These are phyloP conservation scores for Kodamaea kaohsiungensis DNA, from an alignment of 805 yeast genomes.

Conservation along the genomic window DNA sequence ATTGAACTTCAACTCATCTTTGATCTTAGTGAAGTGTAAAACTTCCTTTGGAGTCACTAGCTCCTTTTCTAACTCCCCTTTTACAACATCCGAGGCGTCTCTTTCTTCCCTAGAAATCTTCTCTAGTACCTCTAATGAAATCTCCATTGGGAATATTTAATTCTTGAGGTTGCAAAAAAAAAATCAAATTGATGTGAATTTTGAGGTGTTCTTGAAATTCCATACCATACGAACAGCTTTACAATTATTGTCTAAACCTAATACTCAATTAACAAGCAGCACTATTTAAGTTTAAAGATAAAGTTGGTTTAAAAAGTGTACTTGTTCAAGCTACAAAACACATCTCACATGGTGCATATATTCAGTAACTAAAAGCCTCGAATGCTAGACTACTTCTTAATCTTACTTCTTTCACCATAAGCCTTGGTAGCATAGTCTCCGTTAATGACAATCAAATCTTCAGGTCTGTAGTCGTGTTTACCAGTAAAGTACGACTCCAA, in stretches of 20 bases:
- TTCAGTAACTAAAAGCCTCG: not conserved
- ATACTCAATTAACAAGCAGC: too few species aligned
- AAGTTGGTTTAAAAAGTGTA: not conserved
- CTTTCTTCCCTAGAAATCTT: not conserved
- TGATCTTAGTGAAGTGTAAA: conserved; percentile 5
- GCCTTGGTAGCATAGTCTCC: conserved; percentile 76
- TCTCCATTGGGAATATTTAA: not conserved
- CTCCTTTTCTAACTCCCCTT: not conserved
- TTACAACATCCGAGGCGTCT: not conserved
- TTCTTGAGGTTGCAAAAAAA: not conserved
- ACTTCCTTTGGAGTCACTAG: not conserved
- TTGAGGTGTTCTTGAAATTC: not conserved
- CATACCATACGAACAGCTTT: not conserved
- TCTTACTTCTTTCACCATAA: conserved; percentile 50
- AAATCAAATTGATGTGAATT: not conserved
- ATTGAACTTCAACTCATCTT: conserved; percentile 3
- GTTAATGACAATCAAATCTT: conserved; percentile 68
- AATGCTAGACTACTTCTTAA: not conserved
- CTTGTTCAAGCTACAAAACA: not conserved
- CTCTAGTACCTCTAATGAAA: not conserved
- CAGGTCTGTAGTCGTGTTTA: conserved; percentile 67
- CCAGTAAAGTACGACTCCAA: conserved; percentile 62
- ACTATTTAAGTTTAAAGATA: not conserved
- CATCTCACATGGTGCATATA: not conserved
- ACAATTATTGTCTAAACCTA: too few species aligned